Evolutionary conservation across 2,329 filamentous ascomycete genomes (phyloP), one percentile per base, ranked within the genome.

Genomic region (Fusarium continuum): DNA sequence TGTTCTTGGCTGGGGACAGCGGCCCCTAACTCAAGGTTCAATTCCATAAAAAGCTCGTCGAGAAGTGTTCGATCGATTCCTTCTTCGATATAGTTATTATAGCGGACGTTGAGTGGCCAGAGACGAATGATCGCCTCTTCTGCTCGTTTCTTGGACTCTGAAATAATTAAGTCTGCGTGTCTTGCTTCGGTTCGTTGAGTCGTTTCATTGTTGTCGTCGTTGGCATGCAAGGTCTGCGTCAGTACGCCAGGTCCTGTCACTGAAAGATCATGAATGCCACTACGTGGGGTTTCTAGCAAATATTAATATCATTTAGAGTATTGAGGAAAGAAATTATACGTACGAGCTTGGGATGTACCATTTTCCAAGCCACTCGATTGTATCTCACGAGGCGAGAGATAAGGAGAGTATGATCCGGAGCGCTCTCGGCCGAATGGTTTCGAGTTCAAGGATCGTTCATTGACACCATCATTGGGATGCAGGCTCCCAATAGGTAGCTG

Each of bases 11-110:
- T n/a, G 8, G 51, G 4, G 13, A 40, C 23, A 6, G 36, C 5
- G 17, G 40, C 23, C 13, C 36, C 43, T 2, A 80, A 78, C 26
- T 83, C 80, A 5, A 93, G 80, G 4, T 88, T 87, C 4, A 95
- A 77, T 17, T 92, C 88, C 22, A 82, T 78, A 68, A 93, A 95
- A 2, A 95, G 80, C 25, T 78, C 74, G 52, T 82, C 83, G 29
- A 96, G 77, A 10, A 92, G 72, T 2, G 75, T 75, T 29, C 84
- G 80, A 65, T 93, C 85, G 35, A 94, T 82, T 1, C 91, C 90
- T 73, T 94, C 90, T 10, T 87, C 82, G 11, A 93, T 79, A 53
- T 94, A 88, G 57, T 91, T 84, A 50, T 89, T 83, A 70, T 89
- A 96, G 17, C 86, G 86, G 55, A 96, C 86, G 43, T 91, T 90